Evolutionary conservation across 768 basidiomycete species (phyloP), one percentile per base, ranked within the genome.

Genomic region (Fomitopsis serialis): DNA sequence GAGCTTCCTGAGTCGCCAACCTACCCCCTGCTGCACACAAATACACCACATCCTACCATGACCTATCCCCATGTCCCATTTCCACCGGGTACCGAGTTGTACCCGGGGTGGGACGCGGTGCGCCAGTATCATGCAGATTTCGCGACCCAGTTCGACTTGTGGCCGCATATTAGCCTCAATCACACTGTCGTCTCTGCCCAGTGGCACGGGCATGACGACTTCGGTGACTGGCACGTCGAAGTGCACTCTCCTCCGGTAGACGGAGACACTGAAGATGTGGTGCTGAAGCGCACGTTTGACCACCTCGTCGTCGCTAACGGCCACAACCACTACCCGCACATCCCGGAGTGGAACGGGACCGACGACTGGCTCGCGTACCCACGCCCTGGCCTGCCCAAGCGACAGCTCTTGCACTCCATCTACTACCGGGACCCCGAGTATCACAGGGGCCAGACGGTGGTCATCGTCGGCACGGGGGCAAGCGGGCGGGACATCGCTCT

Each of bases 271-370:
- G 46, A 21, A 42, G 34, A 15, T 17, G 32, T 34, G 6, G 52
- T 52, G 19, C 11, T 57, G 45, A 56, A 34, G 50, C 40, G 52
- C 7, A 55, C 60, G 2, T 78, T 78, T 59, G 76, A 83, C 56
- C 82, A 84, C 60, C 68, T 84, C 23, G 67, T 84, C 25, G 73
- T 80, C 32, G 79, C 79, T 22, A 74, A 67, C n/a, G 82, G 82
- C 4, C 78, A 78, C 54, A 77, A 81, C 53, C 80, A 80, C 55
- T 68, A 75, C 52, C 81, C 83, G 2, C 68, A 69, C 23, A 67
- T 73, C 2, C 75, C 74, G 5, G 56, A 58, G 6, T 82, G 77
- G 68, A 63, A 60, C 12, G 81, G 82, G 1, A 72, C 77, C 49
- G 71, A 78, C 2, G 68, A 67, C 5, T 84, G 83, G 82, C 61